These are phyloP conservation scores for Alternaria solani DNA, from an alignment of 2,329 filamentous ascomycete species.

Conservation along the genomic window DNA sequence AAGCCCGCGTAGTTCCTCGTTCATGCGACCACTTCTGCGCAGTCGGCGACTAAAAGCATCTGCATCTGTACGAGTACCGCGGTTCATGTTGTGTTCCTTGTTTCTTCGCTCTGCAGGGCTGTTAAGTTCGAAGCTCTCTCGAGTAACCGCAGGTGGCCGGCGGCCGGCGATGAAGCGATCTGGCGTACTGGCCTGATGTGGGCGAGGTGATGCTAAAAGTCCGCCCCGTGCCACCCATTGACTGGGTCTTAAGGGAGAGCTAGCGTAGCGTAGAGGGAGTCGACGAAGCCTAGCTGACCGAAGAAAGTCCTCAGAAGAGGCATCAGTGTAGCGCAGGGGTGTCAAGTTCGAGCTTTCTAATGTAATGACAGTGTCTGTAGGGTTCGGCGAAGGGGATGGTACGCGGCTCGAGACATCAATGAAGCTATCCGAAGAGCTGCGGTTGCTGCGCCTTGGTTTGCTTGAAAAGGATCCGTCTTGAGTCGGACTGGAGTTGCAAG, in stretches of 20 bases:
- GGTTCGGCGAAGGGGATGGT: conserved; percentile 5
- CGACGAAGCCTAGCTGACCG: conserved; percentile 16
- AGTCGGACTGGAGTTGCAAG: neutral
- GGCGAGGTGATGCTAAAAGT: conserved; percentile 25
- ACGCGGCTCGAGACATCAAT: conserved; percentile 2
- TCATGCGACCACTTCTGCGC: conserved; percentile 42
- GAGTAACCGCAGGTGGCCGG: conserved; percentile 51
- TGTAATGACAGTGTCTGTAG: conserved; percentile 1
- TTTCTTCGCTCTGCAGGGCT: conserved; percentile 58
- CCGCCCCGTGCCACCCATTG: conserved; percentile 43
- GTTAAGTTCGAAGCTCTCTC: conserved; percentile 62
- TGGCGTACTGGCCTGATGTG: conserved; percentile 48
- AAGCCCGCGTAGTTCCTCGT: conserved; percentile 43
- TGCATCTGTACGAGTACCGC: conserved; percentile 53
- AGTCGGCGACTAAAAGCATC: conserved; percentile 63
- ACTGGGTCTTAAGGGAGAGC: conserved; percentile 45
- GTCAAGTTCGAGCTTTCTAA: conserved; percentile 2
- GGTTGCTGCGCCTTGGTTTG: conserved; percentile 5
- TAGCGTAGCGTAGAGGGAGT: conserved; percentile 32
- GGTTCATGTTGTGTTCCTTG: conserved; percentile 56
- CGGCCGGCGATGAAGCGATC: conserved; percentile 68
- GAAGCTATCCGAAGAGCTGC: conserved; percentile 19
- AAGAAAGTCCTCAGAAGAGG: neutral
- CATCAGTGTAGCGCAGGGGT: neutral
- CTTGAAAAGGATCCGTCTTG: neutral